Evolutionary conservation across 2,329 filamentous ascomycete species (phyloP).

Genomic region (Macrophomina phaseolina): DNA sequence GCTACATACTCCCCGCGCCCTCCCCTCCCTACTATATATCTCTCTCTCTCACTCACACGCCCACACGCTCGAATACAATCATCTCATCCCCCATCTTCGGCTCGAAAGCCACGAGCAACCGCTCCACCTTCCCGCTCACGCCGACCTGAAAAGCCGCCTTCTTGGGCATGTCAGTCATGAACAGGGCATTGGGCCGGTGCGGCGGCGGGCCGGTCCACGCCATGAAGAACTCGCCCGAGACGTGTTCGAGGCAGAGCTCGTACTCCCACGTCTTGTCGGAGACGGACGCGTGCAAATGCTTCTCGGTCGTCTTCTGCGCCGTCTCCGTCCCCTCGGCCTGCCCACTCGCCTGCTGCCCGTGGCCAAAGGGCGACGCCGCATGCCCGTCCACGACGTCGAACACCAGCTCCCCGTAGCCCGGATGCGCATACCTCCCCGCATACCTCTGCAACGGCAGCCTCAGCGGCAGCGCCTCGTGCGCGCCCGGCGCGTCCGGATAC

Average conservation of each 20-base stretch:
- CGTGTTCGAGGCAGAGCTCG: conserved; percentile 7
- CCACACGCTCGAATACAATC: neutral
- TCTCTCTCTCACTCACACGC: neutral
- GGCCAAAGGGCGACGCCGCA: neutral
- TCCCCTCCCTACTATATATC: no score
- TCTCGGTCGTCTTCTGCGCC: neutral
- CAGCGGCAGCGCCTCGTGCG: neutral
- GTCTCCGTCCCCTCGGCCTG: neutral
- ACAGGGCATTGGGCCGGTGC: conserved; percentile 6
- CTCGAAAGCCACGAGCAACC: neutral
- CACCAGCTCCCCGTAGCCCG: conserved; percentile 11
- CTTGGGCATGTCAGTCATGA: conserved; percentile 1
- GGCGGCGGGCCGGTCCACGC: neutral
- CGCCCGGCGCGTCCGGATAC: conserved; percentile 8
- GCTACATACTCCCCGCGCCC: no score
- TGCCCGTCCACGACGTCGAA: neutral
- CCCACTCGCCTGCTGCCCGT: neutral
- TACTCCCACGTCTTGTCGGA: conserved; percentile 3
- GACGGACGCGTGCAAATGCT: neutral
- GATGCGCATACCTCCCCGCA: neutral
- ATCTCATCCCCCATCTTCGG: conserved; percentile 16
- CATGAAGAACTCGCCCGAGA: conserved; percentile 23
- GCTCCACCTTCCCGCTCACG: conserved; percentile 1
- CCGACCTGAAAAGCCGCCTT: conserved; percentile 6
- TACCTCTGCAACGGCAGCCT: neutral